Evolutionary conservation across 2,329 filamentous ascomycete genomes (phyloP), one percentile per base, ranked within the genome.

Genomic region (Leptographium flavum): DNA sequence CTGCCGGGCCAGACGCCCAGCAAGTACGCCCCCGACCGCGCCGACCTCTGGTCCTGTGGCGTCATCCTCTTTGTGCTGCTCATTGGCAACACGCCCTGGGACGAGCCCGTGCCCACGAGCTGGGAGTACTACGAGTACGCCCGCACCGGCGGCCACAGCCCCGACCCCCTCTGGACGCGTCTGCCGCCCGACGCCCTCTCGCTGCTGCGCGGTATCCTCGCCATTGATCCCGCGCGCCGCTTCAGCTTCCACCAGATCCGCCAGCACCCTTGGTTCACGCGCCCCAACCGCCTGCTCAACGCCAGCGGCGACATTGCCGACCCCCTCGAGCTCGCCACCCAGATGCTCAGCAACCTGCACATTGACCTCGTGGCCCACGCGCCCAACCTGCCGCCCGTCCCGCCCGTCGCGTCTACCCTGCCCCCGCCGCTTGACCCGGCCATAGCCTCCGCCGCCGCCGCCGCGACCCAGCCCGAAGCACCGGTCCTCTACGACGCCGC

Each of bases 31-130:
- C 80, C 88, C 8, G 86, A 95, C 50, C 64, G 86, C 36, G 85
- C 86, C 32, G 92, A 98, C 58, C 81, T 98, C 46, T 98, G 93
- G 93, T 95, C 88, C 15, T 95, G 88, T 55, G 92, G 92, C 30
- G 87, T 98, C 44, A 93, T 98, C n/a, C 70, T 98, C 4, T 98
- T 98, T 57, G 92, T 96, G 31, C 69, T 98, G 4, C 69, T 98
- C 4, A 87, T 94, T 1, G 92, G 92, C 10, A 98, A 98, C 59
- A 98, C 92, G 2, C 92, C 92, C 0, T 98, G 92, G 92, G 92
- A 96, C 57, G 85, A 92, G 58, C 92, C 92, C 0, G 90, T 87
- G 3, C 67, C 74, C 31, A 46, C 45, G 14, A 95, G 87, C 59
- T 94, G 85, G 69, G 92, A 98, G 63, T 98, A 84, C 54, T 76